Evolutionary conservation across 345 rosid genomes (phyloP), one percentile per base, ranked within the genome.

Genomic region (Lenwebbia sp.): DNA sequence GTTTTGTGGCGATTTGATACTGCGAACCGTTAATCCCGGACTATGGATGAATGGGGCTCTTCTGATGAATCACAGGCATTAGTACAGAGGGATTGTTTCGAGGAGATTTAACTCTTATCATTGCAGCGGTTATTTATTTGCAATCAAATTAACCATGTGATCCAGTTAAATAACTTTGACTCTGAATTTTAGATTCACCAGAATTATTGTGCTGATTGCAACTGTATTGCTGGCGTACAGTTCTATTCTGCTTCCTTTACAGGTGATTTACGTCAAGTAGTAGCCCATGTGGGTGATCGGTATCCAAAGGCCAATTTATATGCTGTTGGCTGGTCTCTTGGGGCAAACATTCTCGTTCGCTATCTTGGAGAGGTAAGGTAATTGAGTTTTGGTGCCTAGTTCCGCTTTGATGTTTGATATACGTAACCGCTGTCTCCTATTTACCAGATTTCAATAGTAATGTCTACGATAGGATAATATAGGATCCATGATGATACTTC

Each of bases 291-390:
- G 87, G 88, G 89, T 21, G 65, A 65, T 51, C 91, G 94, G 82
- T 95, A 95, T 89, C 98, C 99, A 4, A 86, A 88, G 50, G 95
- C 98, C 84, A 95, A 96, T 87, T 82, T 96, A 88, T 94, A 97
- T 92, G 98, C 98, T 25, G 93, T 91, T 86, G 98, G 99, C 76
- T 97, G 99, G 98, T 97, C 99, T 87, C 96, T 97, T 51, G 98
- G 98, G 54, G 98, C 96, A 54, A 96, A 97, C 89, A 93, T 96
- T 90, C 98, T 97, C 82, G 97, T 97, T 52, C 94, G 94, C 83
- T 97, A 95, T 92, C 84, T 97, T 90, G 97, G 94, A 87, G 91
- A 92, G 95, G 99, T 95, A 86, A 83, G 90, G 84, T 76, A 22
- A 50, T n/a, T 53, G 5, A 37, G 81, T 70, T 70, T 70, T 37